Conservation (phyloP, 768 basidiomycete genomes). For the Tricholoma hemisulphureum region DNA sequence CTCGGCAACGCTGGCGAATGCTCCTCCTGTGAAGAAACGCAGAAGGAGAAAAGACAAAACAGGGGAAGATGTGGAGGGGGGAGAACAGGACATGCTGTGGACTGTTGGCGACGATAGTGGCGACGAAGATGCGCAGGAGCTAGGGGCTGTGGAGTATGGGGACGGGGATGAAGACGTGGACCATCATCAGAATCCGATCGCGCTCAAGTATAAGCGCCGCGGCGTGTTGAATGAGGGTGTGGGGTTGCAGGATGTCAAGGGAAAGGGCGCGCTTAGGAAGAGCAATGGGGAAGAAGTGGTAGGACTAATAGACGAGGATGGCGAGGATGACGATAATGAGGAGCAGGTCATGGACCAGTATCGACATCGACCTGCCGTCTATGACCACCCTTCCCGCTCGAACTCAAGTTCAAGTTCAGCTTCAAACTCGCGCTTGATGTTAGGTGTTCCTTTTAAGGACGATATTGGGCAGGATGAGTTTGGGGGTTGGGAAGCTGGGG, state of each 20-base stretch:
- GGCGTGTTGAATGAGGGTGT: conserved; percentile 12
- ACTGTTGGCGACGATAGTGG: conserved; percentile 72
- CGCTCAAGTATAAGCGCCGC: conserved; percentile 22
- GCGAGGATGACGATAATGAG: conserved; percentile 3
- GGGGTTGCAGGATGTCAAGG: conserved; percentile 1
- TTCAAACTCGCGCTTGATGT: not conserved
- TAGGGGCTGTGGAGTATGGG: conserved; percentile 33
- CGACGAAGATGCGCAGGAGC: conserved; percentile 47
- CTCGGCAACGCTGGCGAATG: conserved; percentile 27
- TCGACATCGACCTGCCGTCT: not conserved
- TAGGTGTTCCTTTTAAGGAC: conserved; percentile 27
- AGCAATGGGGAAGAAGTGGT: conserved; percentile 39
- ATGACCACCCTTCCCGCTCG: not conserved
- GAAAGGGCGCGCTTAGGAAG: conserved; percentile 10
- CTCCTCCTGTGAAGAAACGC: conserved; percentile 30
- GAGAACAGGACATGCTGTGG: conserved; percentile 57
- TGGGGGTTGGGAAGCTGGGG: not conserved
- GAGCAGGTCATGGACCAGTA: conserved; percentile 1
- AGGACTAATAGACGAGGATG: conserved; percentile 42
- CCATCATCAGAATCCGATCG: conserved; percentile 41
- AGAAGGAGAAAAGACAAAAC: conserved; percentile 8
- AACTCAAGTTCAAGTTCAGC: not conserved
- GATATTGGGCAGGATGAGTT: conserved; percentile 13
- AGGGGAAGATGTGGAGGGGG: conserved; percentile 15
- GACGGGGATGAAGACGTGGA: conserved; percentile 45